Evolutionary conservation across 108 stramenopile genomes (phyloP), one percentile per base, ranked within the genome.

Genomic region (Cafeteria roenbergensis): DNA sequence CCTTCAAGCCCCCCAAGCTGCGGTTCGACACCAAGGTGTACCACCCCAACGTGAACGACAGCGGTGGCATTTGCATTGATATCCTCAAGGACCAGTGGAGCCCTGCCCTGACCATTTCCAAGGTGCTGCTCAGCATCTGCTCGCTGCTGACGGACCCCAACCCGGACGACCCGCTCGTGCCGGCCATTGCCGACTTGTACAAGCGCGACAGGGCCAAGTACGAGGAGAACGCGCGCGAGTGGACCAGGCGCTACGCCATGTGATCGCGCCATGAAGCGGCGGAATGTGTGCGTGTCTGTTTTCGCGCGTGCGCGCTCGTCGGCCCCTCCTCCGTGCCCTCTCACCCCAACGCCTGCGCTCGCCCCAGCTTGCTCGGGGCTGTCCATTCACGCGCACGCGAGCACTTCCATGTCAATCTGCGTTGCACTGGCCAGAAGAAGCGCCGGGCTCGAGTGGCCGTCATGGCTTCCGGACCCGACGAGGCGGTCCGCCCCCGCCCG

Each of bases 1-100:
- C 90, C 12, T 91, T 91, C 81, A 89, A 87, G 67, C 71, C 90
- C n/a, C 90, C 90, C 25, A 80, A 72, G 51, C 69, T 91, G 22
- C 73, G 65, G 57, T 91, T 91, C 65, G 53, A 62, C 31, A 91
- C 90, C 54, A 84, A 86, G 64, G 73, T 88, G 20, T 89, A 89
- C 68, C 90, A 91, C 78, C 88, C 88, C 31, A 83, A 81, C 60
- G 79, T 91, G 29, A 77, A 84, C n/a, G 22, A 22, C 20, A 2
- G 59, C 2, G 56, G 56, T 32, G 56, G 56, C 29, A 57, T 57
- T 71, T 95, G 96, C 71, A 85, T 98, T 69, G 96, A 98, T 69
- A 98, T 98, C 73, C 85, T 98, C 74, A 95, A 98, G 87, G 93
- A 95, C 69, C 93, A 95, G 82, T 99, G 97, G 97, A 90, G 88